Percentiles rank a stretch among this genome's conserved stretches.
phyloP scores from a whole-genome alignment of 805 yeast genomes.

The Myxozyma nipponensis region DNA sequence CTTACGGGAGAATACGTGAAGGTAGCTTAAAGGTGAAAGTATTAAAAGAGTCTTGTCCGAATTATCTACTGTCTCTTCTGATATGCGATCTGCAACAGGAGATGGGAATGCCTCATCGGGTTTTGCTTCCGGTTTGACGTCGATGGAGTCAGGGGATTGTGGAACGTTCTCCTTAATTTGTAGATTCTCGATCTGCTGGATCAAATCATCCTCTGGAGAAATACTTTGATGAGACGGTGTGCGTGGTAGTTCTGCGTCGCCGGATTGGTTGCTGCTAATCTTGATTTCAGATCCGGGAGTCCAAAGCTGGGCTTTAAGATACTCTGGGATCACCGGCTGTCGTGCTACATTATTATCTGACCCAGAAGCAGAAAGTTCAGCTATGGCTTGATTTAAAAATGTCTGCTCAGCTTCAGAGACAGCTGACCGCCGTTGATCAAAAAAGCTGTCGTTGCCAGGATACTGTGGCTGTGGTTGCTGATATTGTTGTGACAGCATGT shows the following conservation, averaged over 20 bases:
- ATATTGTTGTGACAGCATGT: not conserved
- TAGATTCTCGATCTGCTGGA: conserved; percentile 2
- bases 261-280: not conserved
- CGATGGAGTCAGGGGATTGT: too few species aligned
- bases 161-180: not conserved
- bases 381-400: conserved; percentile 12
- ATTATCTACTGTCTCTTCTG: not conserved
- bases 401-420: conserved; percentile 9
- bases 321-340: not conserved
- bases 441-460: not conserved
- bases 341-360: not conserved
- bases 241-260: too few species aligned
- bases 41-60: conserved; percentile 43
- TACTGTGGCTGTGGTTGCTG: not conserved
- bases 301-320: conserved; percentile 4
- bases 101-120: not conserved
- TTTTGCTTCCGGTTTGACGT: not conserved
- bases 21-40: conserved; percentile 64
- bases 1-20: conserved; percentile 67
- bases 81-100: too few species aligned
- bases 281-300: not conserved
- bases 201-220: conserved; percentile 1
- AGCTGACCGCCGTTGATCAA: not conserved
- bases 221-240: too few species aligned
- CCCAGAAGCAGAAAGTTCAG: conserved; percentile 7